Percentiles rank a stretch among this genome's conserved stretches.
These are phyloP conservation scores for Paramecium octaurelia DNA, from an alignment of 73 alveolate genomes.

Conservation along the genomic window DNA sequence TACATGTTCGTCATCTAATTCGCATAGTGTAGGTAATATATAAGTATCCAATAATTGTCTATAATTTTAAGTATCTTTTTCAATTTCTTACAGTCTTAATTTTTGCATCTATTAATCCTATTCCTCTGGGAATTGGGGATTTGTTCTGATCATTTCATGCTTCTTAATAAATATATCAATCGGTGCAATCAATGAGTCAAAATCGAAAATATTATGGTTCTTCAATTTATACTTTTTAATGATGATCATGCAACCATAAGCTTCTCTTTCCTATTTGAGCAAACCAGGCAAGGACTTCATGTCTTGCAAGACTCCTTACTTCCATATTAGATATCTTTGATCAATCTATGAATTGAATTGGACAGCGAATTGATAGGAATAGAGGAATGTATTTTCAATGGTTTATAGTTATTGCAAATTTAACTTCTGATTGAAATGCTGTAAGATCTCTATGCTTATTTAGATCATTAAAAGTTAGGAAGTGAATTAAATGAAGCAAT, in stretches of 20 bases:
- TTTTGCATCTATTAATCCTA: not conserved
- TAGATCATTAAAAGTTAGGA: slow-evolving; percentile 36
- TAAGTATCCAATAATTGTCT: slow-evolving; percentile 13
- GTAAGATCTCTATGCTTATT: slow-evolving; percentile 2
- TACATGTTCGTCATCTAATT: not conserved
- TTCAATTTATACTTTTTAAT: slow-evolving; percentile 14
- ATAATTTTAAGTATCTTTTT: slow-evolving; percentile 4
- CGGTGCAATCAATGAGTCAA: not conserved
- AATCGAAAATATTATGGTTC: not conserved
- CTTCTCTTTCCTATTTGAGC: slow-evolving; percentile 55
- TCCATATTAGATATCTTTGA: slow-evolving; percentile 53
- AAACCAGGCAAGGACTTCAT: slow-evolving; percentile 49
- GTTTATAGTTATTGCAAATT: not conserved
- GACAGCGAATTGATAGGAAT: slow-evolving; percentile 48
- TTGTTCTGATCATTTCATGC: not conserved
- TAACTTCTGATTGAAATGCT: slow-evolving; percentile 1
- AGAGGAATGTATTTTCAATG: not conserved
- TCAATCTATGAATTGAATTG: slow-evolving; percentile 45
- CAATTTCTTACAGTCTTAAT: not conserved
- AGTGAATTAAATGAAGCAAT: slow-evolving; percentile 28
- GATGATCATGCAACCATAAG: slow-evolving; percentile 46
- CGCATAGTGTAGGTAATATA: not conserved
- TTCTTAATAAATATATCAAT: not conserved
- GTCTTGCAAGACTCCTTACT: slow-evolving; percentile 31
- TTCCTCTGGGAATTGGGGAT: not conserved